A percentile compares a stretch with the other conserved stretches of the same genome.
Conservation (phyloP, 345 rosid genomes). For the Acer saccharum region DNA sequence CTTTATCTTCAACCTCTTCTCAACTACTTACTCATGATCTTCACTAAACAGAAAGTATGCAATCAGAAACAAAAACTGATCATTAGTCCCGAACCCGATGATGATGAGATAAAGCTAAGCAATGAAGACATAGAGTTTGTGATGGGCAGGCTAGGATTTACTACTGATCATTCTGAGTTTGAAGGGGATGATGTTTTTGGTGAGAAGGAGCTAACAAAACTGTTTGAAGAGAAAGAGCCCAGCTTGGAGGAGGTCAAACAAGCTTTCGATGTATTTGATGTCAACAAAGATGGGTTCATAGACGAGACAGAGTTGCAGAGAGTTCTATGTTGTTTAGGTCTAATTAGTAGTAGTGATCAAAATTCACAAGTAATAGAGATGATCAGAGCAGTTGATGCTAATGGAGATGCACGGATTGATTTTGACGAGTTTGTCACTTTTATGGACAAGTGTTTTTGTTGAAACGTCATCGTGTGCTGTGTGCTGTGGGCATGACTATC, state of each 20-base stretch:
- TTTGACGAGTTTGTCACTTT: slow-evolving; percentile 25
- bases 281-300: slow-evolving; percentile 40
- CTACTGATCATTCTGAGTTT: neutral
- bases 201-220: slow-evolving; percentile 5
- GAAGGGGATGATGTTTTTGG: slow-evolving; percentile 1
- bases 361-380: slow-evolving; percentile 11
- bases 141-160: slow-evolving; percentile 23
- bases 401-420: slow-evolving; percentile 30
- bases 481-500: neutral
- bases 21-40: neutral
- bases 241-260: slow-evolving; percentile 31
- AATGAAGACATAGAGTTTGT: slow-evolving; percentile 22
- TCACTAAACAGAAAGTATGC: neutral
- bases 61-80: neutral
- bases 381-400: slow-evolving; percentile 21
- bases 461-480: neutral
- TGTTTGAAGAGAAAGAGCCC: slow-evolving; percentile 36
- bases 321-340: slow-evolving; percentile 20
- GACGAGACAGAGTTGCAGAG: slow-evolving; percentile 32
- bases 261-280: slow-evolving; percentile 39
- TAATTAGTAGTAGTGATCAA: neutral
- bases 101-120: neutral
- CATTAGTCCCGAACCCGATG: neutral
- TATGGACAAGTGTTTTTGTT: slow-evolving; percentile 16
- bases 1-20: neutral